Evolutionary conservation across 179 eudicot species (phyloP), one percentile per base, ranked within the genome.

Genomic region (Heliamphora pulchella): DNA sequence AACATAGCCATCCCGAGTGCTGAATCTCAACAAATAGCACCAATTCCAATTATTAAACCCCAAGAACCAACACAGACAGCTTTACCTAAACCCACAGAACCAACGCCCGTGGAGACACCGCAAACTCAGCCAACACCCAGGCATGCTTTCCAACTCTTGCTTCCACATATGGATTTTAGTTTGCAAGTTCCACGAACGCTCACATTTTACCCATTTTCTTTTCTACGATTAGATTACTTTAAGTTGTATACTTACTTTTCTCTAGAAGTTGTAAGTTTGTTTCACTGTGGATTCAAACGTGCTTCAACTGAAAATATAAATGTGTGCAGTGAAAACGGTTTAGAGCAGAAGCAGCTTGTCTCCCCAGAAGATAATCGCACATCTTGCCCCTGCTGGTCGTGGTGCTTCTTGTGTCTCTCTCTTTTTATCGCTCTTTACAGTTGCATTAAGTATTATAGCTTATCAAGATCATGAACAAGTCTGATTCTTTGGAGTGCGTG

Each of bases 11-110:
- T 80, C 68, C 82, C 81, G 55, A 80, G 77, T 65, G 84, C 71
- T 43, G 85, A 78, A 82, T 47, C 81, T 65, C 80, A 79, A 71
- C 76, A 80, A 78, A 61, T 41, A 62, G 74, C 74, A 43, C 44
- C 74, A n/a, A 62, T n/a, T 75, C 61, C 79, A 55, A 66, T 53
- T 3, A 8, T 3, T 7, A 76, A 81, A 81, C 71, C 77, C 10
- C 50, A 48, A 70, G 74, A 78, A 53, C 48, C 65, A 78, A 62
- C 48, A 54, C 39, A 43, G 9, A 43, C 14, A 77, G 22, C 6
- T 47, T 1, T n/a, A 15, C 73, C 75, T 44, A 31, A 78, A 31
- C 14, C 66, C 14, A 18, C 20, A 8, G 39, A 50, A 57, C 77
- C 76, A 74, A 51, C 51, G 41, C 15, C 57, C 1, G 61, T 46